Base-by-base conservation (phyloP, 768 basidiomycete species). In the Agrocybe pediades region DNA sequence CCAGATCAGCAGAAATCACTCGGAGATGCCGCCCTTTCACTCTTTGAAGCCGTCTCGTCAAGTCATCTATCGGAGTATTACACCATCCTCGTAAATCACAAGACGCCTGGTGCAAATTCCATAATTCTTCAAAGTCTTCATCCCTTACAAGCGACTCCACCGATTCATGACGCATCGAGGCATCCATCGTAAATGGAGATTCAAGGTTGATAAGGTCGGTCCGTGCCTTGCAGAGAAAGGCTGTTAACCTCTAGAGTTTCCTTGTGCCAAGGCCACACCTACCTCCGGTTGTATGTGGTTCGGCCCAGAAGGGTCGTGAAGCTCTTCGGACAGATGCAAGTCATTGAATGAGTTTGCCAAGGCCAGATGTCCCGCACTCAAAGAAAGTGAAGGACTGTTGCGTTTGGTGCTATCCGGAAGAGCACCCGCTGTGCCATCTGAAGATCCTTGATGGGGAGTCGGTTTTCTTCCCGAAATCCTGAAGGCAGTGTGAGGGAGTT, bases 131-230 rank as follows among this genome's bases (percentile, higher is more conserved):
- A 61, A 92, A 89, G 50, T 81, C 49, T n/a, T 23, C 44, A 30
- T 53, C 25, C 20, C n/a, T 45, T 39, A 42, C 49, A 43, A 43
- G 54, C 33, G 25, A 19, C 29, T 27, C 45, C 13, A 56, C 53
- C 9, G 33, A 36, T 26, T 48, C 54, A 17, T 57, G 68, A 55
- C 21, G 46, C 8, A 64, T 66, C 20, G 59, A 33, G 20, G 75
- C 73, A 54, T 86, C 85, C 7, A 75, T 65, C 40, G 82, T 71
- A 69, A 86, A 86, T 2, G 89, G 87, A 1, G 86, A 83, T 65
- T 92, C 89, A 33, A 93, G 79, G 8, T 83, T 74, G 56, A 92
- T 91, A 43, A 92, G 79, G 70, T 92, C 87, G 53, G 67, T 56
- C 49, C 73, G 73, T 16, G 50, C 62, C 61, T 76, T 72, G 50